phyloP scores from a whole-genome alignment of 1,139 yeast genomes.

The Debaryomycetaceae sp. region DNA sequence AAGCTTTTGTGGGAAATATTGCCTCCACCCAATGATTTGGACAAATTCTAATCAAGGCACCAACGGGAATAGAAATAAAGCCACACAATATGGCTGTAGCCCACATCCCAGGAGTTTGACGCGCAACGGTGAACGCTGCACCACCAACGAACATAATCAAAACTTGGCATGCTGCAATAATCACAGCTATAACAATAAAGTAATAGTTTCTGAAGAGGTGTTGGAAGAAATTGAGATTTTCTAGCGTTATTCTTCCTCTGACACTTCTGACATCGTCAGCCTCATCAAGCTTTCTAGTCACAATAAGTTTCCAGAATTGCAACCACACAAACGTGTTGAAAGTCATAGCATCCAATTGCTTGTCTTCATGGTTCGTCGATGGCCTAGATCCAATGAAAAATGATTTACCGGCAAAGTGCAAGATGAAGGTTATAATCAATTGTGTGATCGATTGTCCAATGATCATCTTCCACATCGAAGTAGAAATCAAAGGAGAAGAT shows the following conservation, averaged over 20 bases:
- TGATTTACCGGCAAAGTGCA: conserved; percentile 73
- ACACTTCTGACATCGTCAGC: conserved; percentile 62
- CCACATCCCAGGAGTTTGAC: conserved; percentile 87
- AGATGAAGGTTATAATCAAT: conserved; percentile 67
- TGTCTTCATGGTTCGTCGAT: conserved; percentile 43
- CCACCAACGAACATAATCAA: conserved; percentile 97
- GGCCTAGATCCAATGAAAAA: conserved; percentile 50
- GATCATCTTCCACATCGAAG: conserved; percentile 98
- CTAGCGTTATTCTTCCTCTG: conserved; percentile 53
- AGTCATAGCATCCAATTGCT: conserved; percentile 75
- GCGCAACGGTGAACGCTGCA: conserved; percentile 79
- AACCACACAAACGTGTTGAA: conserved; percentile 97
- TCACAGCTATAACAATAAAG: conserved; percentile 63
- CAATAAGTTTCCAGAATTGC: conserved; percentile 91
- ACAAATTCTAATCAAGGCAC: conserved; percentile 66
- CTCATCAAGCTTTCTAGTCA: conserved; percentile 89
- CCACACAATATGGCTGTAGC: conserved; percentile 86
- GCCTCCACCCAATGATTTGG: conserved; percentile 78
- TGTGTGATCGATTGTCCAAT: conserved; percentile 81
- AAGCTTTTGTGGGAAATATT: conserved; percentile 64
- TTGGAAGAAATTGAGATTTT: conserved; percentile 75
- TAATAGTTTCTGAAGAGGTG: conserved; percentile 81
- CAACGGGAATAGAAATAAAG: conserved; percentile 75
- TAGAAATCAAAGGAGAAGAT: conserved; percentile 72
- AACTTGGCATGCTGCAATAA: conserved; percentile 82